phyloP scores from a whole-genome alignment of 371 early-diverging fungal genomes.

The Mucor piriformis region DNA sequence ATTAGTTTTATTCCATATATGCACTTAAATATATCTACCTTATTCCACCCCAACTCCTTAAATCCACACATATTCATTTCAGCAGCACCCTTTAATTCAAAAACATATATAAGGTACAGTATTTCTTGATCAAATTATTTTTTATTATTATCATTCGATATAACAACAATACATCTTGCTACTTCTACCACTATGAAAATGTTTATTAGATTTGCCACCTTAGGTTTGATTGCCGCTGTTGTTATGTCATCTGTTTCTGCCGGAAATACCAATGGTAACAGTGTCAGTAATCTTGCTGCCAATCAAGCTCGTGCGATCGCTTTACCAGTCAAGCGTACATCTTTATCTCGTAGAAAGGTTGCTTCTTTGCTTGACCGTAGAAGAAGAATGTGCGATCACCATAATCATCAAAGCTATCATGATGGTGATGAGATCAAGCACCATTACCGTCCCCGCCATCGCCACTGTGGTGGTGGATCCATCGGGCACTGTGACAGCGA shows the following conservation, averaged over 20 bases:
- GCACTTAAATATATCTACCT: neutral
- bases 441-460: neutral
- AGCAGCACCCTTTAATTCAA: neutral
- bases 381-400: neutral
- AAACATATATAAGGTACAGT: neutral
- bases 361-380: neutral
- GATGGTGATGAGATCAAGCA: neutral
- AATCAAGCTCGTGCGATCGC: neutral
- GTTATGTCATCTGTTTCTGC: neutral
- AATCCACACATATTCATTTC: neutral
- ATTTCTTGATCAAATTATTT: neutral
- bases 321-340: neutral
- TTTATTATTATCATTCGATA: neutral
- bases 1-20: constrained; percentile 1
- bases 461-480: neutral
- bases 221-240: neutral
- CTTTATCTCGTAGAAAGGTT: neutral
- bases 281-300: neutral
- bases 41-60: neutral
- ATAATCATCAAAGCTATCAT: neutral
- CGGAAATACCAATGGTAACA: neutral
- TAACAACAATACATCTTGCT: neutral
- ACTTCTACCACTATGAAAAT: neutral
- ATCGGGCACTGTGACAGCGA: neutral
- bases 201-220: neutral